Conservation (phyloP, 208 protist species). For the Leishmania aethiopica region DNA sequence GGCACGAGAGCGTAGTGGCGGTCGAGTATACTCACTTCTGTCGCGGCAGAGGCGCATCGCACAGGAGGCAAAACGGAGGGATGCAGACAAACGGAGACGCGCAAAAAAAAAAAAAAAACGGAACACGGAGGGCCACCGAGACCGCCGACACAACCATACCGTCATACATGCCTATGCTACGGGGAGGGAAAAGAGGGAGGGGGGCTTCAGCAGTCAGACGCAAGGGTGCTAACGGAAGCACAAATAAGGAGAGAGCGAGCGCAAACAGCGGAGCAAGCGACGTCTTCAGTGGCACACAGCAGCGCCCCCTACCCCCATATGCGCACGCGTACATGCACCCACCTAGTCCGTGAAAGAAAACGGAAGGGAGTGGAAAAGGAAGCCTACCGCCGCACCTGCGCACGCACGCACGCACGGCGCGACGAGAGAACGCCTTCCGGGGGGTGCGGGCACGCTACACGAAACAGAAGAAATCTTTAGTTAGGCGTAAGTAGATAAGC, state of each 20-base stretch:
- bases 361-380: background rate
- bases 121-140: background rate
- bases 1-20: background rate
- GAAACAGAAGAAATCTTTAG: conserved; percentile 22
- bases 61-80: background rate
- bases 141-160: background rate
- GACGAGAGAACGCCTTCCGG: background rate
- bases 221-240: background rate
- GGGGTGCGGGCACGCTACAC: background rate
- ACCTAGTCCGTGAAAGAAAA: background rate
- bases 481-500: conserved; percentile 10
- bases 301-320: background rate
- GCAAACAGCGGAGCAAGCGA: background rate
- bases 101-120: too few relatives aligned
- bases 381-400: background rate
- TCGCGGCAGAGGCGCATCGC: background rate
- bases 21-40: background rate
- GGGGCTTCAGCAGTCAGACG: conserved; percentile 1
- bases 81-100: background rate
- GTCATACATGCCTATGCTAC: background rate
- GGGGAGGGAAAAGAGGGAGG: background rate
- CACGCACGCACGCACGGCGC: background rate
- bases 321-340: background rate
- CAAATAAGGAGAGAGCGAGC: background rate
- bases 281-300: background rate